A percentile compares a stretch with the other conserved stretches of the same genome.
Conservation (phyloP, 140 eudicot genomes). For the Stevia rebaudiana region DNA sequence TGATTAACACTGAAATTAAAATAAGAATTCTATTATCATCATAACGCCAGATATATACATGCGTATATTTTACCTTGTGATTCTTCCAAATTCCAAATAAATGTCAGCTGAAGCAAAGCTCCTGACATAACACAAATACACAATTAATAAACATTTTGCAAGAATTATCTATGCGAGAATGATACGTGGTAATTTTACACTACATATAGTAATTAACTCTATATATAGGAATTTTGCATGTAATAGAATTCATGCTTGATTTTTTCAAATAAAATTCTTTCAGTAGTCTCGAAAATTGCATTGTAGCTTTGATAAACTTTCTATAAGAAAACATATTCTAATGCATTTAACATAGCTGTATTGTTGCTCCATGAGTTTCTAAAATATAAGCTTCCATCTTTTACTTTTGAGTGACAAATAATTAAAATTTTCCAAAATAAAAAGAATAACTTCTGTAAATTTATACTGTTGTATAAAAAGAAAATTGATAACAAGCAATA, state of each 20-base stretch:
- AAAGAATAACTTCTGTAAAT: not conserved
- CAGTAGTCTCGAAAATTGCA: not conserved
- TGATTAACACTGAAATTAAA: not conserved
- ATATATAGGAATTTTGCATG: not conserved
- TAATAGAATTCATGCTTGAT: not conserved
- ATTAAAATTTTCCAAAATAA: not conserved
- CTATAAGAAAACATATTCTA: not conserved
- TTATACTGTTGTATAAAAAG: not conserved
- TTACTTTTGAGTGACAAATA: not conserved
- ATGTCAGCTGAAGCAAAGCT: constrained; percentile 61
- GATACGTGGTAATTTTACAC: not conserved
- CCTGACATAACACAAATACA: constrained; percentile 42
- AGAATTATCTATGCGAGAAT: not conserved
- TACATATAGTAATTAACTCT: not conserved
- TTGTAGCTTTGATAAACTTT: not conserved
- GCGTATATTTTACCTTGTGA: constrained; percentile 46
- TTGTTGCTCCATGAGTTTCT: not conserved
- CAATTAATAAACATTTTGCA: not conserved
- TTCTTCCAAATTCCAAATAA: constrained; percentile 65
- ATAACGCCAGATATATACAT: not conserved
- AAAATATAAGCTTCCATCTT: not conserved
- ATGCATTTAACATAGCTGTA: not conserved
- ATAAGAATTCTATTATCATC: not conserved
- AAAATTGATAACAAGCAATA: not conserved
- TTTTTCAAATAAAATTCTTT: not conserved